Base-by-base conservation (phyloP, 371 early-diverging fungal genomes). In the Neoconidiobolus thromboides region DNA sequence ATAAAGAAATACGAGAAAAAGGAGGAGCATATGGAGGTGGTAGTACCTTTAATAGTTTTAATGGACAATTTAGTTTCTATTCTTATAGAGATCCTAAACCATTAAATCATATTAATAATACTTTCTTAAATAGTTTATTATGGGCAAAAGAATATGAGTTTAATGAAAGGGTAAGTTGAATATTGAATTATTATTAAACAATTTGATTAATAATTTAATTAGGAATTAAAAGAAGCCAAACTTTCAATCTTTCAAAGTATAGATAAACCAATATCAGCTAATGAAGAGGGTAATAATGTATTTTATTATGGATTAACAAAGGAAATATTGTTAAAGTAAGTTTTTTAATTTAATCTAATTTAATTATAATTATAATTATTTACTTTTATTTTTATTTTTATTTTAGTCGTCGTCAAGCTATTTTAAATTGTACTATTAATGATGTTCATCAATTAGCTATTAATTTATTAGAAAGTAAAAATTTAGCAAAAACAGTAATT, bases 1-100 rank as follows among this genome's bases (percentile, higher is more conserved):
- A 96, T 69, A 82, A 86, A 37, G 93, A 94, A 70, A 86, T 96
- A 48, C 84, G 96, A 63, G 96, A 96, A 68, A 91, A 87, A 78
- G 89, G 89, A 63, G 96, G 96, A 41, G 96, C 96, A 3, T 96
- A 96, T 69, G 95, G 94, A 12, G 95, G 89, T 15, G 91, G 92
- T 42, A 84, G 91, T 1, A 63, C 71, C 0, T 91, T 82, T 71
- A 75, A 77, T 14, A 70, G 86, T 1, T 64, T 81, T 2, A 81
- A 78, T 43, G 95, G 95, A 6, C 61, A 87, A 2, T 84, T 94
- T 60, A 80, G 87, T 1, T 88, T 94, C 71, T 89, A 77, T 61
- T 89, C 93, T 9, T 96, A 96, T 72, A 81, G 96, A 55, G 96
- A 96, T 65, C 96, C 96, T 12, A 74, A 79, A 61, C 76, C 87